Percentiles rank a stretch among this genome's conserved stretches.
phyloP scores from a whole-genome alignment of 2,329 filamentous ascomycete genomes.

The Colletotrichum siamense region DNA sequence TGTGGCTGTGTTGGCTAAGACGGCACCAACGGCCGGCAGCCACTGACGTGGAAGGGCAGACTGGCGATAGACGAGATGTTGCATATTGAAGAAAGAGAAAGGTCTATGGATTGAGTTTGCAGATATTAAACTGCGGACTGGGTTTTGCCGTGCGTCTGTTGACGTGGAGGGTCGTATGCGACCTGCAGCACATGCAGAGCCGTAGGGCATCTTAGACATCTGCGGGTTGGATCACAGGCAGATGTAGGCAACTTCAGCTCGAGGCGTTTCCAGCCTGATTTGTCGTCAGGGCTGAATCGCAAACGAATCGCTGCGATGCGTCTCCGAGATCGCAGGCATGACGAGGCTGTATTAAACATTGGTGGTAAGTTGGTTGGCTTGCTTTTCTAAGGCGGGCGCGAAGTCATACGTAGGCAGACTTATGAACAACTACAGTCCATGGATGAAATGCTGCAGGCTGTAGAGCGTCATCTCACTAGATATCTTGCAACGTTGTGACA shows the following conservation, averaged over 20 bases:
- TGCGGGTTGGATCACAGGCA: neutral
- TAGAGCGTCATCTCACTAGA: neutral
- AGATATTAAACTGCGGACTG: neutral
- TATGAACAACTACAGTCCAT: neutral
- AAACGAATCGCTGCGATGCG: neutral
- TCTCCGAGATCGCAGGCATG: neutral
- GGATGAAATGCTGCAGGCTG: neutral
- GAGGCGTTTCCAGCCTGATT: neutral
- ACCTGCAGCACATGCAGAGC: neutral
- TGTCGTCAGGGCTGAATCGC: neutral
- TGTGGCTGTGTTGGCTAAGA: neutral
- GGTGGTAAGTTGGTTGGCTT: neutral
- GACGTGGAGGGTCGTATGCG: neutral
- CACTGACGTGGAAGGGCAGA: neutral
- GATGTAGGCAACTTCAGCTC: neutral
- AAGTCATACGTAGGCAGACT: neutral
- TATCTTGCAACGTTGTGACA: rapidly evolving
- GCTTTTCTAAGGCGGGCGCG: neutral
- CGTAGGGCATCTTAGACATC: neutral
- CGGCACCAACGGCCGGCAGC: neutral
- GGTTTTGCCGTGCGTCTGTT: neutral
- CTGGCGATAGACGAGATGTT: neutral
- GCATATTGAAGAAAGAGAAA: neutral
- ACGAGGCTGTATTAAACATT: neutral
- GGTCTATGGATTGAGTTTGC: neutral